Evolutionary conservation across 495 filamentous ascomycete genomes (phyloP).

Genomic region (Geoglossum glabrum): DNA sequence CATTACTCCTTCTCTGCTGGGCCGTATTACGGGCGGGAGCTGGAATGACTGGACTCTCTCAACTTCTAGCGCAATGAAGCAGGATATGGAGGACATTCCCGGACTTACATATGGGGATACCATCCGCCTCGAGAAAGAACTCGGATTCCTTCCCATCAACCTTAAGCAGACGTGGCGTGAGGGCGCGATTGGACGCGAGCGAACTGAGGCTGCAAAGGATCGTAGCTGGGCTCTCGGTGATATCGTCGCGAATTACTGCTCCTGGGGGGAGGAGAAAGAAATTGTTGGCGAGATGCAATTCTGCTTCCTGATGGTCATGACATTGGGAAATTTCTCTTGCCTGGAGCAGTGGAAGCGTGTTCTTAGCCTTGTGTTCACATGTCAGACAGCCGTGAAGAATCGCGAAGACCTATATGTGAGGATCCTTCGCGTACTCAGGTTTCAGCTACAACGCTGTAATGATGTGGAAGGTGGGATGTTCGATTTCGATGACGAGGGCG

Average conservation of each 20-base stretch:
- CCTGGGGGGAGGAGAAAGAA: constrained; percentile 18
- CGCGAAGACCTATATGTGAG: constrained; percentile 36
- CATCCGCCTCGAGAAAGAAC: constrained; percentile 14
- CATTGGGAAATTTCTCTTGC: constrained; percentile 68
- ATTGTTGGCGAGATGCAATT: constrained; percentile 79
- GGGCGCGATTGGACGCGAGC: constrained; percentile 46
- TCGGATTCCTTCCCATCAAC: constrained; percentile 34
- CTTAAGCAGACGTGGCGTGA: constrained; percentile 42
- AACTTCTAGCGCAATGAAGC: constrained; percentile 23
- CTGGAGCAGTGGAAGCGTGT: constrained; percentile 77
- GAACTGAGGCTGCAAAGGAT: constrained; percentile 52
- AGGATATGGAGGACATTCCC: constrained; percentile 24
- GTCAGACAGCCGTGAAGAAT: constrained; percentile 34
- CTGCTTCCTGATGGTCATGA: constrained; percentile 59
- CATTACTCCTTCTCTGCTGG: constrained; percentile 27
- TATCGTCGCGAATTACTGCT: constrained; percentile 22
- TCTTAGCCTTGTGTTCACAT: constrained; percentile 49
- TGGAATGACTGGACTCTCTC: constrained; percentile 30
- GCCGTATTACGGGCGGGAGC: constrained; percentile 22
- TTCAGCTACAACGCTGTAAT: constrained; percentile 52
- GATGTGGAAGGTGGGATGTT: constrained; percentile 43
- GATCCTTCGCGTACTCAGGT: constrained; percentile 39
- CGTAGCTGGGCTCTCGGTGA: constrained; percentile 45
- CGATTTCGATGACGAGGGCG: constrained; percentile 21
- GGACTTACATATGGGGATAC: constrained; percentile 13